Percentiles rank a stretch among this genome's conserved stretches.
These are phyloP conservation scores for Pythium apleroticum DNA, from an alignment of 352 stramenopile genomes.

Conservation along the genomic window DNA sequence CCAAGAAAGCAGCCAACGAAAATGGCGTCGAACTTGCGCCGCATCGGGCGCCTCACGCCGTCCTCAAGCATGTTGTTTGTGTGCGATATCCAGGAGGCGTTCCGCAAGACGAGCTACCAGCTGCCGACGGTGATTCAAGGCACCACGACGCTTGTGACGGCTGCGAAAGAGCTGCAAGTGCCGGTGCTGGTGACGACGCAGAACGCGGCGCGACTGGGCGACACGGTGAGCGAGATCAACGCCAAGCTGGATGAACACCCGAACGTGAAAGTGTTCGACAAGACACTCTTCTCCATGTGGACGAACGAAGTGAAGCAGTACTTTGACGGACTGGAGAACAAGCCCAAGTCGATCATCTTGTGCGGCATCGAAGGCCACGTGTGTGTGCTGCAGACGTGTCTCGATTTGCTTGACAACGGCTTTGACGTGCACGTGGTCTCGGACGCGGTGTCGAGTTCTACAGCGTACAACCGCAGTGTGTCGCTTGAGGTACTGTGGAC, in stretches of 20 bases:
- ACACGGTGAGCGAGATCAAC: conserved; percentile 80
- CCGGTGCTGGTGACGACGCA: conserved; percentile 96
- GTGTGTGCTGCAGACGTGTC: conserved; percentile 94
- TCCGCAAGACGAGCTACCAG: conserved; percentile 92
- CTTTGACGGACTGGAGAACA: conserved; percentile 45
- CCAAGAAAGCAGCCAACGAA: not conserved
- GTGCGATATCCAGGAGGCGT: conserved; percentile 97
- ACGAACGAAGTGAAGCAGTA: conserved; percentile 90
- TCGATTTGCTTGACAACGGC: conserved; percentile 95
- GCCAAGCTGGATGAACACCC: conserved; percentile 45
- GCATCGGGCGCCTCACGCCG: conserved; percentile 55
- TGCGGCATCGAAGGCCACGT: conserved; percentile 97
- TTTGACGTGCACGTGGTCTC: conserved; percentile 97
- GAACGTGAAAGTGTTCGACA: conserved; percentile 90
- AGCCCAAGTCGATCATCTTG: conserved; percentile 89
- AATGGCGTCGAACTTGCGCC: conserved; percentile 22
- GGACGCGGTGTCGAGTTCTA: conserved; percentile 93
- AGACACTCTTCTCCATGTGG: conserved; percentile 98
- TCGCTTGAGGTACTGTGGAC: conserved; percentile 89
- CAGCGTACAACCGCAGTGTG: conserved; percentile 89
- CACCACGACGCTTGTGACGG: conserved; percentile 69
- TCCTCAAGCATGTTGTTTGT: conserved; percentile 90
- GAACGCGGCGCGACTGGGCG: conserved; percentile 94
- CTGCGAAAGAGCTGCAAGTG: conserved; percentile 86
- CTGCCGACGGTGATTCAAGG: conserved; percentile 90